Evolutionary conservation across 495 filamentous ascomycete genomes (phyloP).

Genomic region (Bacidia gigantensis): DNA sequence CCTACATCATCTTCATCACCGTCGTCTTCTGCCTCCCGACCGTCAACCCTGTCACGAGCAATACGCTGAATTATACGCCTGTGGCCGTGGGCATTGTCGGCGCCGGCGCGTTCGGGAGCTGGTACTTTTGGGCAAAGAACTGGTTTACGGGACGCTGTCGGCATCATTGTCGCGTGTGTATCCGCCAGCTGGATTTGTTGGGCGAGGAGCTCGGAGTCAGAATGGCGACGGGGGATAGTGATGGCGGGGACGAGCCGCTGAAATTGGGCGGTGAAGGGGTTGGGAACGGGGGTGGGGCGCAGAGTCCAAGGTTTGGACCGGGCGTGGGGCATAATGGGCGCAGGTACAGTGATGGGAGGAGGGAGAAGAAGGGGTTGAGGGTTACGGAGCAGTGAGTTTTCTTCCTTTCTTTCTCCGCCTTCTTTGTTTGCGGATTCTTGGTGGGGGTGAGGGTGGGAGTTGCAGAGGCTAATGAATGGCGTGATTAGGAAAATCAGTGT

Average conservation of each 20-base stretch:
- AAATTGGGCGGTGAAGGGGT: slow-evolving; percentile 6
- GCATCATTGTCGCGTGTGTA: slow-evolving; percentile 17
- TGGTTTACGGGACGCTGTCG: slow-evolving; percentile 41
- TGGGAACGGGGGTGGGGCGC: not conserved
- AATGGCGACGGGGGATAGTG: slow-evolving; percentile 7
- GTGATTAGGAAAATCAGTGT: slow-evolving; percentile 11
- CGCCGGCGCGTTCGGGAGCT: slow-evolving; percentile 29
- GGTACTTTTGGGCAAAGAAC: slow-evolving; percentile 34
- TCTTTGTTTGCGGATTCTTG: no score
- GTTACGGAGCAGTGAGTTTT: slow-evolving; percentile 11
- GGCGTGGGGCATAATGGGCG: not conserved
- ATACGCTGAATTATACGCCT: slow-evolving; percentile 49
- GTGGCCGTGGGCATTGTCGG: slow-evolving; percentile 48
- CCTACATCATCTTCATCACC: slow-evolving; percentile 41
- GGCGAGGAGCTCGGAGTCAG: slow-evolving; percentile 14
- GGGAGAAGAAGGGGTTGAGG: not conserved
- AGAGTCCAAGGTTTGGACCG: not conserved
- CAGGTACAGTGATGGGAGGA: not conserved
- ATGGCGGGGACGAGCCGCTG: slow-evolving; percentile 10
- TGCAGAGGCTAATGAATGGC: not conserved
- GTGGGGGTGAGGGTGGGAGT: no score
- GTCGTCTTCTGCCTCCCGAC: slow-evolving; percentile 52
- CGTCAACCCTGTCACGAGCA: slow-evolving; percentile 39
- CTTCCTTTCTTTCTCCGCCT: no score
- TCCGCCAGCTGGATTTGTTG: slow-evolving; percentile 16